These are phyloP conservation scores for Penicillium silybi DNA, from an alignment of 495 filamentous ascomycete genomes.

Conservation along the genomic window DNA sequence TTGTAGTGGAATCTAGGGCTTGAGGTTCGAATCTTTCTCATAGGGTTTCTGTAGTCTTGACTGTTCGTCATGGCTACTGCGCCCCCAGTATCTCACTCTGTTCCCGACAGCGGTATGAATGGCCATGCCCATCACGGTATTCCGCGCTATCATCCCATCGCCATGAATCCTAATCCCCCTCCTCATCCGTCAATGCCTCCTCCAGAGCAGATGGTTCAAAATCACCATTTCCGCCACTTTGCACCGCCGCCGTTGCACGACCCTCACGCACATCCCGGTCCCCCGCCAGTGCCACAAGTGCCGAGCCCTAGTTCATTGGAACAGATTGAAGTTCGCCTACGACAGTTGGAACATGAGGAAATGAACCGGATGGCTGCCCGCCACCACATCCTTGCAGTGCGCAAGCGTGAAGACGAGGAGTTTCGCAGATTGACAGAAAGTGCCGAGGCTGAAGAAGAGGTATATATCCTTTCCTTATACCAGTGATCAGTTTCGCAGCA, in stretches of 20 bases:
- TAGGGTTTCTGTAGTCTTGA: background rate
- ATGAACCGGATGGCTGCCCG: conserved; percentile 42
- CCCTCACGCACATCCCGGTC: conserved; percentile 20
- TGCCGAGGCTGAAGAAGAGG: conserved; percentile 48
- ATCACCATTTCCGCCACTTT: conserved; percentile 40
- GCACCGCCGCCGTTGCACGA: conserved; percentile 35
- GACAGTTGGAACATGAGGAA: conserved; percentile 48
- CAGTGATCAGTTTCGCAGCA: background rate
- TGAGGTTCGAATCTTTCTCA: background rate
- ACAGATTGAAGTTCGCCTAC: conserved; percentile 42
- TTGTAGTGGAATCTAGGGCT: background rate
- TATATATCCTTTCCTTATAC: conserved; percentile 20
- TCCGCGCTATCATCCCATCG: conserved; percentile 45
- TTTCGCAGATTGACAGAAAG: conserved; percentile 45
- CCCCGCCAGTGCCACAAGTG: conserved; percentile 24
- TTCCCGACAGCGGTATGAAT: conserved; percentile 36
- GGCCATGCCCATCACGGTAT: conserved; percentile 35
- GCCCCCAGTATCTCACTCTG: conserved; percentile 35
- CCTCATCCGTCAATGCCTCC: conserved; percentile 31
- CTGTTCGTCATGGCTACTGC: conserved; percentile 39
- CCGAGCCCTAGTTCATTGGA: conserved; percentile 33
- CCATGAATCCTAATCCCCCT: conserved; percentile 43
- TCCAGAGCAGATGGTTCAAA: conserved; percentile 36
- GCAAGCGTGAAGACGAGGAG: conserved; percentile 48
- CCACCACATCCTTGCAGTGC: conserved; percentile 39